Base-by-base conservation (phyloP, 306 rosid species). In the Elaeagnus macrophylla region DNA sequence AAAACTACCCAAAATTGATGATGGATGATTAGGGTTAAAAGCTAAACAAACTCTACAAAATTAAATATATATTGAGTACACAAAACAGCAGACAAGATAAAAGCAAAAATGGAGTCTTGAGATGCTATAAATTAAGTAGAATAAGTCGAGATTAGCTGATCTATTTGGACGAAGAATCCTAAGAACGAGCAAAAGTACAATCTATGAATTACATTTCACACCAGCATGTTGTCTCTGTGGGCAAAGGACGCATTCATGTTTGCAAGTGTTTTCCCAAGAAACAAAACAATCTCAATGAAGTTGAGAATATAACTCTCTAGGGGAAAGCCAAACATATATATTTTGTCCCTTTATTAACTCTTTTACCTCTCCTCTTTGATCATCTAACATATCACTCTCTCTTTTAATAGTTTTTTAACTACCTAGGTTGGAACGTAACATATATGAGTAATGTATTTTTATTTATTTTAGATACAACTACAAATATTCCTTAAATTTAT, bases 121-220 rank as follows among this genome's bases (percentile, higher is more conserved):
- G 16, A 38, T 25, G 8, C 12, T 46, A 16, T 37, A 12, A 55
- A 25, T 9, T 10, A 51, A 9, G n/a, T 12, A 60, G 15, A 53
- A 42, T 42, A 59, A 67, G 49, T 41, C 48, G 38, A 18, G 2
- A 44, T 12, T 1, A 12, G n/a, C 14, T 2, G 36, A 63, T 50
- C 32, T 25, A 59, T 55, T 12, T 62, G 55, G 76, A 65, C 59
- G 81, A 56, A 6, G 50, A 53, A 42, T 46, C 39, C 83, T 10
- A 79, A 54, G 77, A 57, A 40, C 53, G 48, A 10, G 51, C 62
- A 57, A 15, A 44, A 70, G 16, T 64, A 67, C 12, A 39, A 41
- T 39, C 53, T 17, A 51, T 14, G 25, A 63, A 36, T n/a, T n/a
- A 17, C 36, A 56, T 65, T 44, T 40, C 40, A 39, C 37, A 25